Conservation (phyloP, 2,329 filamentous ascomycete species). For the Neospermospora avenae region DNA sequence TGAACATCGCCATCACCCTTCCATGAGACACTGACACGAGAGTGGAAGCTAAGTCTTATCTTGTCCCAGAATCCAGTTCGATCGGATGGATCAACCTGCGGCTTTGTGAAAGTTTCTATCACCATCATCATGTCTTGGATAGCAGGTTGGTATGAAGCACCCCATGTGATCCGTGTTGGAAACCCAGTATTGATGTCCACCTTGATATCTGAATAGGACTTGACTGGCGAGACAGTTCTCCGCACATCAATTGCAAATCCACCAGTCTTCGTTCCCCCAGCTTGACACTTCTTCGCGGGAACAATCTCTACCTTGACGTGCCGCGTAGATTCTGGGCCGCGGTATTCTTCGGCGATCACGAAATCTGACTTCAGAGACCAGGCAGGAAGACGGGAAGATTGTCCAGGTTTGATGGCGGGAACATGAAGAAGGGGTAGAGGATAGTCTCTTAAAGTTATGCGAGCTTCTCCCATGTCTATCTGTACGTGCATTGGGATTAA, state of each 20-base stretch:
- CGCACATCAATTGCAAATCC: conserved; percentile 83
- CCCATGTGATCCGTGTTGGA: conserved; percentile 94
- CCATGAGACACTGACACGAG: conserved; percentile 84
- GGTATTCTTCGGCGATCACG: conserved; percentile 91
- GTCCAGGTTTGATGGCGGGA: conserved; percentile 73
- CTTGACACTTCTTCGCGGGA: conserved; percentile 59
- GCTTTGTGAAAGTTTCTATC: conserved; percentile 95
- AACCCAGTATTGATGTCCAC: conserved; percentile 91
- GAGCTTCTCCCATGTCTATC: conserved; percentile 85
- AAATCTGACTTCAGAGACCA: conserved; percentile 86
- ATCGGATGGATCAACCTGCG: conserved; percentile 89
- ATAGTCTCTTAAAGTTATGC: conserved; percentile 86
- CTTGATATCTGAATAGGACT: conserved; percentile 90
- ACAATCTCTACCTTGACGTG: conserved; percentile 81
- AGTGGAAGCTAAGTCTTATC: conserved; percentile 91
- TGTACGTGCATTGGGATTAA: conserved; percentile 87
- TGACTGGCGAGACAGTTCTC: conserved; percentile 89
- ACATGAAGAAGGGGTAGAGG: conserved; percentile 90
- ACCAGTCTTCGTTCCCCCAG: conserved; percentile 52
- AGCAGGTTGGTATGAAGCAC: conserved; percentile 93
- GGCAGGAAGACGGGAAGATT: conserved; percentile 76
- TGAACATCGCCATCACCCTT: conserved; percentile 95
- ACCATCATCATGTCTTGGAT: conserved; percentile 99
- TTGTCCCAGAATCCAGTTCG: conserved; percentile 98
- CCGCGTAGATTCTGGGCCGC: conserved; percentile 74